A percentile compares a stretch with the other conserved stretches of the same genome.
Evolutionary conservation across 2,329 filamentous ascomycete species (phyloP).

Genomic region (Botrytis cinerea): DNA sequence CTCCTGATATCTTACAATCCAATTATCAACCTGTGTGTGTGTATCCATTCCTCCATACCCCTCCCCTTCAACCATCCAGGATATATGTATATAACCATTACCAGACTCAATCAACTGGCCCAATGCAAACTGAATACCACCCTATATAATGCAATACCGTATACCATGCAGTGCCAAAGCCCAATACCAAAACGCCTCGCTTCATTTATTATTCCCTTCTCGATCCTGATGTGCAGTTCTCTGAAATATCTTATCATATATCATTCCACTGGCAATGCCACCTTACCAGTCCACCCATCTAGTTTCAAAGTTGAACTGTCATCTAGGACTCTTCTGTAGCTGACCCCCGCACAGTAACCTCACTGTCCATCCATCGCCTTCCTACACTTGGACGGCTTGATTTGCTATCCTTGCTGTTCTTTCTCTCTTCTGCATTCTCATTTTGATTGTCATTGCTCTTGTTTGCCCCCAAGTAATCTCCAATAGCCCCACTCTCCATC

Average conservation of each 20-base stretch:
- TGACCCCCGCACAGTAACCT: slow-evolving; percentile 16
- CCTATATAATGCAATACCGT: not conserved
- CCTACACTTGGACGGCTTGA: slow-evolving; percentile 8
- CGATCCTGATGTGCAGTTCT: not conserved
- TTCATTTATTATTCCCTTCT: not conserved
- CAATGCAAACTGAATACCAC: not conserved
- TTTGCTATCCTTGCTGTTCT: slow-evolving; percentile 26
- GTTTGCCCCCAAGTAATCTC: not conserved
- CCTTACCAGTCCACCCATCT: not conserved
- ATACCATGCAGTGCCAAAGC: not conserved
- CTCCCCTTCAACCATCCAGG: not conserved
- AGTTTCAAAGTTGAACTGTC: not conserved
- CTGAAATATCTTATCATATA: not conserved
- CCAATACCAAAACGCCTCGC: not conserved
- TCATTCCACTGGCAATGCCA: not conserved
- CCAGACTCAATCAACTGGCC: not conserved
- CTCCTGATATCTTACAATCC: too few species aligned
- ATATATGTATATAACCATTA: not conserved
- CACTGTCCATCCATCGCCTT: slow-evolving; percentile 23
- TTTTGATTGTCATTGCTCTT: slow-evolving; percentile 17
- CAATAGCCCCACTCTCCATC: not conserved
- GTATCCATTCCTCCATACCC: not conserved
- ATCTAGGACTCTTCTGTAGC: not conserved
- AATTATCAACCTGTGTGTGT: not conserved
- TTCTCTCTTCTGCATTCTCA: slow-evolving; percentile 25